Conservation (phyloP, 164 flowering plant genomes). For the Aristolochia fimbriata region DNA sequence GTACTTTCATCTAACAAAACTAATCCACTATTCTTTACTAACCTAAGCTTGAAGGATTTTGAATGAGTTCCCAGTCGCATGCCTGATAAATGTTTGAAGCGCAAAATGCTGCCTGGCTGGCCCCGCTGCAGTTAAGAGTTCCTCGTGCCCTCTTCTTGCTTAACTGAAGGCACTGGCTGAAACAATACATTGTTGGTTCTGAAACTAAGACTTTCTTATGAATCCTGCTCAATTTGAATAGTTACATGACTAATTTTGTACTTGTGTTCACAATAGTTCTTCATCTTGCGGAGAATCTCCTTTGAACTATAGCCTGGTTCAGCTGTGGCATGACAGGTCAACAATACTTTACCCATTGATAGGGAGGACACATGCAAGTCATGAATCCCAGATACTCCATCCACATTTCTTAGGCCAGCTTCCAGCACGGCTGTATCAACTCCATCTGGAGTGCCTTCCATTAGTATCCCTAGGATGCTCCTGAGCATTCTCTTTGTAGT, state of each 20-base stretch:
- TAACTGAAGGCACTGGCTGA: no score
- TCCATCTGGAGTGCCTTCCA: conserved; percentile 21
- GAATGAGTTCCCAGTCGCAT: no score
- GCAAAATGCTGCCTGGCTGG: no score
- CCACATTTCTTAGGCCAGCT: conserved; percentile 12
- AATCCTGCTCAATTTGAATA: conserved; percentile 14
- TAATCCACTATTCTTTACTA: no score
- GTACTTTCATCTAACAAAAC: no score
- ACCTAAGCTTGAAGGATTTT: no score
- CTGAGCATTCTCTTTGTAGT: conserved; percentile 14
- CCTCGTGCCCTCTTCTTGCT: no score
- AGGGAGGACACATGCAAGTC: conserved; percentile 21
- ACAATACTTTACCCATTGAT: conserved; percentile 16
- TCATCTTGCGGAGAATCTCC: conserved; percentile 13
- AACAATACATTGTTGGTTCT: no score
- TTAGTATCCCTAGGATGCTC: conserved; percentile 13
- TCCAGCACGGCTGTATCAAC: conserved; percentile 16
- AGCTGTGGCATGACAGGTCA: conserved; percentile 20
- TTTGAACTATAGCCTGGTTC: conserved; percentile 12
- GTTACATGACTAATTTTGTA: conserved; percentile 22
- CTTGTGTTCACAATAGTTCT: conserved; percentile 7
- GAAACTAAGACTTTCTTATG: not conserved
- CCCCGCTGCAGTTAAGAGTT: no score
- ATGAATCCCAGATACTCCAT: conserved; percentile 17
- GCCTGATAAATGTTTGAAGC: no score